Conservation (phyloP, 352 stramenopile genomes). For the Globisporangium okanoganense region DNA sequence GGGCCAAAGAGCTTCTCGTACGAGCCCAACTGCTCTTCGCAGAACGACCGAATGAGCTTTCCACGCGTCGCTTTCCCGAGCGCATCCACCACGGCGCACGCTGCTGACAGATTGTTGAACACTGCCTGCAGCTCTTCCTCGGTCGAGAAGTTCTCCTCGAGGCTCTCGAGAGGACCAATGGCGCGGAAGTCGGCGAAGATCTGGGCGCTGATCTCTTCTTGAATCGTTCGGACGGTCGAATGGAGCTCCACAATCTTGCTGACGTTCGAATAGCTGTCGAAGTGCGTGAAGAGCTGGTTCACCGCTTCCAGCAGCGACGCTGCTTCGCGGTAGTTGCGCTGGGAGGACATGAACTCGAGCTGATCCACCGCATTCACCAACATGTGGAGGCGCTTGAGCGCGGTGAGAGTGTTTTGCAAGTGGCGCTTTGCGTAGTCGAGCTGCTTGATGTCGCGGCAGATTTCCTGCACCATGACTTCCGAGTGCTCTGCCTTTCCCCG, state of each 20-base stretch:
- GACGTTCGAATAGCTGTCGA: constrained; percentile 93
- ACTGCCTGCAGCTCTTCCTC: constrained; percentile 63
- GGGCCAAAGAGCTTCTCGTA: constrained; percentile 70
- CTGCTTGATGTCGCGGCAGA: constrained; percentile 98
- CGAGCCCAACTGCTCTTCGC: constrained; percentile 50
- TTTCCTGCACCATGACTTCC: constrained; percentile 97
- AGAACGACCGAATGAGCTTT: constrained; percentile 73
- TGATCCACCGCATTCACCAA: constrained; percentile 96
- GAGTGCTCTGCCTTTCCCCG: constrained; percentile 93
- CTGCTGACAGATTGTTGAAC: constrained; percentile 62
- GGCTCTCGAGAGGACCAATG: constrained; percentile 62
- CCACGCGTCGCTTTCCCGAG: constrained; percentile 63
- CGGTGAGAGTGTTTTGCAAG: constrained; percentile 93
- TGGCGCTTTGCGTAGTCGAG: constrained; percentile 98
- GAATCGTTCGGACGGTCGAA: constrained; percentile 88
- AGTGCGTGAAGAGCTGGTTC: constrained; percentile 94
- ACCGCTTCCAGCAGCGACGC: constrained; percentile 96
- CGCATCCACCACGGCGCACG: constrained; percentile 64
- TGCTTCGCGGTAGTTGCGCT: constrained; percentile 93
- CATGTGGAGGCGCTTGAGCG: constrained; percentile 97
- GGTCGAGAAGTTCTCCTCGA: constrained; percentile 71
- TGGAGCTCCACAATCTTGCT: constrained; percentile 93
- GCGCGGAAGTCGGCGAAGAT: constrained; percentile 91
- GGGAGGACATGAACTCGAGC: constrained; percentile 70
- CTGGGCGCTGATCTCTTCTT: constrained; percentile 82